Evolutionary conservation across 306 rosid species (phyloP), one percentile per base, ranked within the genome.

Genomic region (Crotalaria pallida): DNA sequence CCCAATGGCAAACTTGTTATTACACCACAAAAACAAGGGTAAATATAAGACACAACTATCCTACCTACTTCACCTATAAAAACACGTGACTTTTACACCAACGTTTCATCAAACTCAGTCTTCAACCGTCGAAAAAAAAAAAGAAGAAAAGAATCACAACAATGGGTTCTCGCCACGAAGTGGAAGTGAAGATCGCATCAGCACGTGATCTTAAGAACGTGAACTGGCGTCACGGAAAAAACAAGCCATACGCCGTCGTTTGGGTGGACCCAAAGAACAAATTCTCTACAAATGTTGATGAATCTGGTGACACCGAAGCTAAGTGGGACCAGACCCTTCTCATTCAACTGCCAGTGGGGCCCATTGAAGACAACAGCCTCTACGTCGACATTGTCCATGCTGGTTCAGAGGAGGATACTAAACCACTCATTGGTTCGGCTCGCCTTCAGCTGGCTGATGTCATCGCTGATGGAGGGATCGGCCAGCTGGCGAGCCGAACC

Each of bases 381-480:
- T 27, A 15, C 77, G 41, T 93, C 77, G 97, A 93, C 80, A 61
- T 93, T 59, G 92, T 93, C 12, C 97, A 93, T 65, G 88, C 83
- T 60, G 92, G 88, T 18, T 59, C 83, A 2, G 89, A 90, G 9
- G 82, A 84, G 0, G 92, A 85, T 67, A 85, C 88, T 82, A 93
- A 93, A 76, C 88, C 84, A 50, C 83, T 93, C 3, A 80, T 93
- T 79, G 97, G 98, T 11, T 88, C 94, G 0, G 89, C 97, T 36
- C 71, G 72, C 22, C 92, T 88, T 71, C 74, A 27, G 41, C 82
- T 93, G 1, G 53, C 33, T 0, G 96, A 90, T 0, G 58, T 90
- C 2, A 33, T 85, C 6, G 83, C 86, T 0, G 90, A 85, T 8
- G 86, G 44, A 1, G 96, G 98, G 1, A 8, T 70, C 8, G 89